A percentile compares a stretch with the other conserved stretches of the same genome.
Conservation (phyloP, 2,329 filamentous ascomycete genomes). For the Tympanopsis confertula region DNA sequence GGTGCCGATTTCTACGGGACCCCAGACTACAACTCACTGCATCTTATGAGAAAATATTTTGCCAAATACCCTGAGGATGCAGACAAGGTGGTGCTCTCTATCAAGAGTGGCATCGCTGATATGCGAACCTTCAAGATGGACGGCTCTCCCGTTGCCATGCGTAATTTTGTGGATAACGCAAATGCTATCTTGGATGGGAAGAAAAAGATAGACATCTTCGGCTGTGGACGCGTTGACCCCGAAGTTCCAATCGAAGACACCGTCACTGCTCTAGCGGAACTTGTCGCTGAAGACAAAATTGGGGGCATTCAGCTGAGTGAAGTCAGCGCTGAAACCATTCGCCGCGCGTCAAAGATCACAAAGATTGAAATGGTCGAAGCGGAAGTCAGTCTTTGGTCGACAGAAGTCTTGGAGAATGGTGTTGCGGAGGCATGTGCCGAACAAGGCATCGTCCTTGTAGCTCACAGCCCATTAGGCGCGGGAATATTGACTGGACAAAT, state of each 20-base stretch:
- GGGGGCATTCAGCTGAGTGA: slow-evolving; percentile 43
- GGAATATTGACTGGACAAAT: slow-evolving; percentile 42
- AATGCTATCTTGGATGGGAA: slow-evolving; percentile 31
- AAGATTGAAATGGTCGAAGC: slow-evolving; percentile 38
- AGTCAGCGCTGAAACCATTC: slow-evolving; percentile 32
- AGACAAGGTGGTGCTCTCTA: slow-evolving; percentile 34
- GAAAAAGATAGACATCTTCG: slow-evolving; percentile 28
- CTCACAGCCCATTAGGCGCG: slow-evolving; percentile 47
- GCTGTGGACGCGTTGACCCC: neutral
- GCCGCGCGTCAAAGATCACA: slow-evolving; percentile 33
- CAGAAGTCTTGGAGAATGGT: slow-evolving; percentile 43
- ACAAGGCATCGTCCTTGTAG: slow-evolving; percentile 42
- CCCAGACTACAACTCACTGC: slow-evolving; percentile 24
- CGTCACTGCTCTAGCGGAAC: slow-evolving; percentile 8
- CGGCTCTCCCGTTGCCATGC: neutral
- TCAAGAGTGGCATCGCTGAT: slow-evolving; percentile 33
- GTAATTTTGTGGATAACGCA: slow-evolving; percentile 16
- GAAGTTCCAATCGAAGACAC: neutral
- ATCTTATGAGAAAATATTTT: slow-evolving; percentile 37
- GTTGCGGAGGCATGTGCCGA: slow-evolving; percentile 39
- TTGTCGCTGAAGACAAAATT: slow-evolving; percentile 35
- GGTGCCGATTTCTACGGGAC: slow-evolving; percentile 28
- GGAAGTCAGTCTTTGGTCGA: slow-evolving; percentile 38
- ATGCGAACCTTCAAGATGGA: too few species aligned
- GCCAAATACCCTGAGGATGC: slow-evolving; percentile 31